phyloP scores from a whole-genome alignment of 1,284 basidiomycete species.

The Fomitiporia mediterranea region DNA sequence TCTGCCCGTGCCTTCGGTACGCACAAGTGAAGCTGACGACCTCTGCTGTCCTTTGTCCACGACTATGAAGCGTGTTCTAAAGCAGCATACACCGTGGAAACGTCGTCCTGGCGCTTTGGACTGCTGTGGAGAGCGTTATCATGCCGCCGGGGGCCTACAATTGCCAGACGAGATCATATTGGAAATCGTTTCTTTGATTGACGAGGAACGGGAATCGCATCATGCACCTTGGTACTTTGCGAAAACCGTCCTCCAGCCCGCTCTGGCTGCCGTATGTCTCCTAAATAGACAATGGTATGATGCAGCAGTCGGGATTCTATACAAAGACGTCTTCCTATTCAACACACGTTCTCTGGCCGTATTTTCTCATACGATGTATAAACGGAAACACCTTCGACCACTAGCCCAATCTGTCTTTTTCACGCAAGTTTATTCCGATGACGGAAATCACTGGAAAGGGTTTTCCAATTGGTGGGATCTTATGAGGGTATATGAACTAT shows the following conservation, averaged over 20 bases:
- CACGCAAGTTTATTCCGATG: neutral
- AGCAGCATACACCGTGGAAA: too few relatives aligned
- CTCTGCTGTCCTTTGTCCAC: too few relatives aligned
- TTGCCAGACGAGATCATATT: neutral
- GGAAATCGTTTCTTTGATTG: neutral
- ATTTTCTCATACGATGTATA: neutral
- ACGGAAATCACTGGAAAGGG: neutral
- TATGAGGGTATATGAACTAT: neutral
- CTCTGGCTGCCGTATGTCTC: neutral
- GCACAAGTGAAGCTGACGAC: too few relatives aligned
- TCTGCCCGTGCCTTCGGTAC: too few relatives aligned
- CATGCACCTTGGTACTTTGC: neutral
- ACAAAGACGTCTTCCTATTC: neutral
- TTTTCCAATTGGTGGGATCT: neutral
- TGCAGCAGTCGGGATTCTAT: neutral
- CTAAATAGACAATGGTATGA: neutral
- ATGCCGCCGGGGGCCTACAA: too few relatives aligned
- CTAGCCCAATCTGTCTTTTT: neutral
- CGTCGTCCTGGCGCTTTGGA: too few relatives aligned
- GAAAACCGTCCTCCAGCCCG: neutral
- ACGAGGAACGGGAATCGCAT: neutral
- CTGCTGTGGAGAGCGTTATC: too few relatives aligned
- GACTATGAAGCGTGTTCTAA: too few relatives aligned
- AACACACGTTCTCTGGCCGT: neutral
- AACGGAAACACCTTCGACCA: neutral